Conservation (phyloP, 768 basidiomycete genomes). For the Kwoniella dendrophila region DNA sequence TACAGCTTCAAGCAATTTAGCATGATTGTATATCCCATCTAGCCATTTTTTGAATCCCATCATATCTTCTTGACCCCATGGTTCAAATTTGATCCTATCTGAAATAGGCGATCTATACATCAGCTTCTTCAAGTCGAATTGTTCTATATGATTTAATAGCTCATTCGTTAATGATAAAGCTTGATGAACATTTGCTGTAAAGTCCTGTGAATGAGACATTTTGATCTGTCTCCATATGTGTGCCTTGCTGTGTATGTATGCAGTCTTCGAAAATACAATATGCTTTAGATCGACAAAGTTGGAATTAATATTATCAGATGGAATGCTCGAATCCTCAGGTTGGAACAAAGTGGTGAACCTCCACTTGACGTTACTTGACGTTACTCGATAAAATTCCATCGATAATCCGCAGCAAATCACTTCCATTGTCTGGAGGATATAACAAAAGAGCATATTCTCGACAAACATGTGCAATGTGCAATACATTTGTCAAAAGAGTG, state of each 20-base stretch:
- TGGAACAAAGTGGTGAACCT: slow-evolving; percentile 7
- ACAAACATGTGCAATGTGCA: too few relatives aligned
- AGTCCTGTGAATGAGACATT: slow-evolving; percentile 16
- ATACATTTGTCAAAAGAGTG: too few relatives aligned
- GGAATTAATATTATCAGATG: too few relatives aligned
- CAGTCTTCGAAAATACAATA: background rate
- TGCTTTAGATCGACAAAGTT: too few relatives aligned
- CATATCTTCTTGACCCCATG: slow-evolving; percentile 28
- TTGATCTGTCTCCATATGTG: background rate
- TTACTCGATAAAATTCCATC: background rate
- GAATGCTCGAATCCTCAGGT: background rate
- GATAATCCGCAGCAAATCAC: too few relatives aligned
- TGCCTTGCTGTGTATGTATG: background rate
- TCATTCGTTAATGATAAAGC: background rate
- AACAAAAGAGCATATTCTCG: too few relatives aligned
- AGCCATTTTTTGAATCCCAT: slow-evolving; percentile 28
- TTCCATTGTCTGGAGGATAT: too few relatives aligned
- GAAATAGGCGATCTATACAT: slow-evolving; percentile 24
- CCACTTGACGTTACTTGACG: background rate
- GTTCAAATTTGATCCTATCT: slow-evolving; percentile 18
- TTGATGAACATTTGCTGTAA: slow-evolving; percentile 3
- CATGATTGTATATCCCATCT: slow-evolving; percentile 21
- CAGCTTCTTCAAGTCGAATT: slow-evolving; percentile 10
- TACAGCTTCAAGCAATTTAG: slow-evolving; percentile 14
- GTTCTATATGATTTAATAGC: slow-evolving; percentile 6